phyloP scores from a whole-genome alignment of 371 early-diverging fungal genomes.

The Antonospora locustae region DNA sequence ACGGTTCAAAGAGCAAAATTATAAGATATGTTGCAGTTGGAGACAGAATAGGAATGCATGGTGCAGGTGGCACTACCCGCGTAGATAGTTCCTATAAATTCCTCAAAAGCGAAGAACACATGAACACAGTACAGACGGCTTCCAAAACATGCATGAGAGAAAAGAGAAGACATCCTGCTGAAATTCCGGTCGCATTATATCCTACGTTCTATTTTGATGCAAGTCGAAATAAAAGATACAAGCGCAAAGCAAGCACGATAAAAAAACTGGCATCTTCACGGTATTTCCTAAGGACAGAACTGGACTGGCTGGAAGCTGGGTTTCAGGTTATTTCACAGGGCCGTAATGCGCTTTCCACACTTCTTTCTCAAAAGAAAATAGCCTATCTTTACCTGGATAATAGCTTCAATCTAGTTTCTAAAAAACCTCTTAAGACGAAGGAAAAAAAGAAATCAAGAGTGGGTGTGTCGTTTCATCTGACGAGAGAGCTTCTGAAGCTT shows the following conservation, averaged over 20 bases:
- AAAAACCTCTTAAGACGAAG: slow-evolving; percentile 90
- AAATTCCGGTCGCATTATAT: background rate
- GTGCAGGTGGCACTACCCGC: slow-evolving; percentile 68
- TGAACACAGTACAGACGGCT: background rate
- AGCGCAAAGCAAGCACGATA: background rate
- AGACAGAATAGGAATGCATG: no score
- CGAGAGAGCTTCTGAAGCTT: slow-evolving; percentile 81
- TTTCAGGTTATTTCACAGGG: slow-evolving; percentile 89
- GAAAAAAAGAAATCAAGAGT: slow-evolving; percentile 95
- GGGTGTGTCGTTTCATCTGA: slow-evolving; percentile 83
- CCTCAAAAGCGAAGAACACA: slow-evolving; percentile 15
- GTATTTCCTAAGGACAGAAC: slow-evolving; percentile 85
- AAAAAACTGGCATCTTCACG: slow-evolving; percentile 78
- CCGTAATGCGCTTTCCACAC: slow-evolving; percentile 85
- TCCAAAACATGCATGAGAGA: background rate
- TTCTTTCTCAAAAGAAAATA: slow-evolving; percentile 81
- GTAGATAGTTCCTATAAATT: slow-evolving; percentile 77
- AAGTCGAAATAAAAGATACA: no score
- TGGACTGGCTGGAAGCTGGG: slow-evolving; percentile 96
- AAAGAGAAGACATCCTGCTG: background rate
- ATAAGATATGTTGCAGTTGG: no score
- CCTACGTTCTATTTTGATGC: no score
- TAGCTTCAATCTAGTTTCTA: slow-evolving; percentile 89
- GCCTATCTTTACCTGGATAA: slow-evolving; percentile 88
- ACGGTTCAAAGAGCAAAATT: no score